Conservation (phyloP, 352 stramenopile genomes). For the Pythium graminicola region DNA sequence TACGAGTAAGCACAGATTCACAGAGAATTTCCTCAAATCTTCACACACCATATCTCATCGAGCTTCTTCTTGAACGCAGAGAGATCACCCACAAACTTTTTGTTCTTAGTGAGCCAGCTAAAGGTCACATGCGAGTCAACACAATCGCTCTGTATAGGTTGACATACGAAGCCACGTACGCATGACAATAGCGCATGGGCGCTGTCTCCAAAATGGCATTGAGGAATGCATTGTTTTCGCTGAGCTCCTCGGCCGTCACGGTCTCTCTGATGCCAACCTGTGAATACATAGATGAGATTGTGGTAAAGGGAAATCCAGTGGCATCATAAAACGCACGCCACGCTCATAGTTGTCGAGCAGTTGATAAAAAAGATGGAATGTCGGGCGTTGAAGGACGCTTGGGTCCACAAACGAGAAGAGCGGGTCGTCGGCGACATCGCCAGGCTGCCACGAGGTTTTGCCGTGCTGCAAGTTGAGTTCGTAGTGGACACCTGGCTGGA, state of each 20-base stretch:
- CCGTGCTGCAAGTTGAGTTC: conserved; percentile 90
- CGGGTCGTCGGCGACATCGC: conserved; percentile 82
- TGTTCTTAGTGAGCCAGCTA: conserved; percentile 80
- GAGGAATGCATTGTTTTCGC: conserved; percentile 90
- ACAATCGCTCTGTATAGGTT: conserved; percentile 22
- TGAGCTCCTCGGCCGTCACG: conserved; percentile 80
- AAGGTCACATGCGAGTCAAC: not conserved
- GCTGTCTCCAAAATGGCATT: conserved; percentile 89
- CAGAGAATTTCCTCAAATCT: not conserved
- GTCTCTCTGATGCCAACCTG: conserved; percentile 83
- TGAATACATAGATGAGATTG: too few species aligned
- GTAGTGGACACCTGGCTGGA: conserved; percentile 88
- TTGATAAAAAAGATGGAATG: conserved; percentile 86
- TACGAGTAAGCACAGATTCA: not conserved
- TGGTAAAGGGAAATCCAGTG: too few species aligned
- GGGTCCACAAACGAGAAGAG: conserved; percentile 90
- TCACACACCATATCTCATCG: conserved; percentile 83
- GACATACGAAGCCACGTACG: conserved; percentile 37
- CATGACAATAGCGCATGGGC: conserved; percentile 92
- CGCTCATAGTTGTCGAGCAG: conserved; percentile 90
- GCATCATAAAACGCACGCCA: conserved; percentile 34
- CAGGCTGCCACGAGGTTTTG: conserved; percentile 86
- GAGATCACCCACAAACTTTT: conserved; percentile 69
- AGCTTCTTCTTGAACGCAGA: conserved; percentile 87
- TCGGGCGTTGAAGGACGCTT: conserved; percentile 83